A percentile compares a stretch with the other conserved stretches of the same genome.
These are phyloP conservation scores for Fraxinus sp. DNA, from an alignment of 305 asterid species.

Conservation along the genomic window DNA sequence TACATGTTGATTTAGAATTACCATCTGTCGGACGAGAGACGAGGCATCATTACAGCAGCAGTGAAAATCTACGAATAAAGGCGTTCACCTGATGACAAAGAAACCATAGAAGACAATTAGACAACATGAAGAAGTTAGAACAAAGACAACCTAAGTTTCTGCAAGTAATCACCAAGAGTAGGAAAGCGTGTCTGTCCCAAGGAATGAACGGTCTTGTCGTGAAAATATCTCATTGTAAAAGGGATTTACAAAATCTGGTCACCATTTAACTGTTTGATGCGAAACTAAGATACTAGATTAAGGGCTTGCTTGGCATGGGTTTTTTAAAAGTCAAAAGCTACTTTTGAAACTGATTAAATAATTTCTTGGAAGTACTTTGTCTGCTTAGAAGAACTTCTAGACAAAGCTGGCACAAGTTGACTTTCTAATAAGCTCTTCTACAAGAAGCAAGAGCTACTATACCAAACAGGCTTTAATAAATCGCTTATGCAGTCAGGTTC, in stretches of 20 bases:
- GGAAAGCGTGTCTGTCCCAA: not conserved
- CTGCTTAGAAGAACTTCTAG: not conserved
- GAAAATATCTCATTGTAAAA: not conserved
- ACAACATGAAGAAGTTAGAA: not conserved
- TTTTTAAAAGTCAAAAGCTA: not conserved
- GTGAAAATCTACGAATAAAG: not conserved
- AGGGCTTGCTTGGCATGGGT: not conserved
- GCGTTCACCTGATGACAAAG: constrained; percentile 16
- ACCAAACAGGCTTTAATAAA: not conserved
- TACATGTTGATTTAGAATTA: not conserved
- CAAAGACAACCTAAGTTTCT: not conserved
- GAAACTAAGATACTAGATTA: not conserved
- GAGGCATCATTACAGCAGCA: not conserved
- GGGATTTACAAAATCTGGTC: not conserved
- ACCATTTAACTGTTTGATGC: not conserved
- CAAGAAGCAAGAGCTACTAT: not conserved
- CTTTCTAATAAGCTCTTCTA: not conserved
- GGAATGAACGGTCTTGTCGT: not conserved
- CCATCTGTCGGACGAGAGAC: not conserved
- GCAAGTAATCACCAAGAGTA: not conserved
- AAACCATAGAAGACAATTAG: not conserved
- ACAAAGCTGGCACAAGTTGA: not conserved
- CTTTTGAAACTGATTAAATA: not conserved
- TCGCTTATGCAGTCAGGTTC: not conserved
- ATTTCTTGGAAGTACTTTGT: not conserved